These are phyloP conservation scores for Gloeophyllum trabeum DNA, from an alignment of 768 basidiomycete genomes.

Conservation along the genomic window DNA sequence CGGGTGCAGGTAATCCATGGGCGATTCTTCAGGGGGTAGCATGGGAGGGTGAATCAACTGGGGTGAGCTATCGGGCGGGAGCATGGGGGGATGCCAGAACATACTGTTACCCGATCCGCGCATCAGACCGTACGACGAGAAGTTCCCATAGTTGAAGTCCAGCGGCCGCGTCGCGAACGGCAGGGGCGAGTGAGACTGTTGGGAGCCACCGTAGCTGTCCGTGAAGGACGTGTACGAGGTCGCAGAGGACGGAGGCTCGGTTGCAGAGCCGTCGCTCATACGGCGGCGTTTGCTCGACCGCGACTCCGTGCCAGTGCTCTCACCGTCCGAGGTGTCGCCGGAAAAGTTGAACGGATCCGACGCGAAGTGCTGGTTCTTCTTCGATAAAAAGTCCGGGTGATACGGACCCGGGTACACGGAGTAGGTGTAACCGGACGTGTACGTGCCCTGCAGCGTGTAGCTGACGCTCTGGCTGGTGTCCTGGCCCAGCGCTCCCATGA, in stretches of 20 bases:
- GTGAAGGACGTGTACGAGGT: conserved; percentile 51
- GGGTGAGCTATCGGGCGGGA: conserved; percentile 46
- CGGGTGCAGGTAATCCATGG: conserved; percentile 46
- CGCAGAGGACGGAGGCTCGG: conserved; percentile 48
- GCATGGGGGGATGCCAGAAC: conserved; percentile 76
- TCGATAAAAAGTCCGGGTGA: conserved; percentile 58
- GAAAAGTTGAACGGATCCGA: conserved; percentile 37
- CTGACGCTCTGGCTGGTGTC: conserved; percentile 14
- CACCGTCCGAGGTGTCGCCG: conserved; percentile 35
- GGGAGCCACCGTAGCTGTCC: conserved; percentile 46
- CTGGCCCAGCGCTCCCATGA: conserved; percentile 33
- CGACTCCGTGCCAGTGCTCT: conserved; percentile 17
- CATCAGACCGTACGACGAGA: conserved; percentile 38
- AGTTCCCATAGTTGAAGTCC: conserved; percentile 50
- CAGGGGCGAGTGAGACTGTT: conserved; percentile 41
- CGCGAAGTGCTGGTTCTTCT: conserved; percentile 31
- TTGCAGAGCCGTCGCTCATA: conserved; percentile 49
- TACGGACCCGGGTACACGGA: conserved; percentile 54
- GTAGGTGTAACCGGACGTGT: conserved; percentile 21
- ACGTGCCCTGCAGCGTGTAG: conserved; percentile 17
- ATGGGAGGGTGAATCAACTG: conserved; percentile 55
- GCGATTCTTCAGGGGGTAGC: conserved; percentile 45
- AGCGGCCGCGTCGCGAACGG: conserved; percentile 54
- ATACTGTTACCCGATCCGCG: conserved; percentile 41
- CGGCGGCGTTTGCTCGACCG: conserved; percentile 57